phyloP scores from a whole-genome alignment of 1,139 yeast genomes.

The Scheffersomyces illinoinensis region DNA sequence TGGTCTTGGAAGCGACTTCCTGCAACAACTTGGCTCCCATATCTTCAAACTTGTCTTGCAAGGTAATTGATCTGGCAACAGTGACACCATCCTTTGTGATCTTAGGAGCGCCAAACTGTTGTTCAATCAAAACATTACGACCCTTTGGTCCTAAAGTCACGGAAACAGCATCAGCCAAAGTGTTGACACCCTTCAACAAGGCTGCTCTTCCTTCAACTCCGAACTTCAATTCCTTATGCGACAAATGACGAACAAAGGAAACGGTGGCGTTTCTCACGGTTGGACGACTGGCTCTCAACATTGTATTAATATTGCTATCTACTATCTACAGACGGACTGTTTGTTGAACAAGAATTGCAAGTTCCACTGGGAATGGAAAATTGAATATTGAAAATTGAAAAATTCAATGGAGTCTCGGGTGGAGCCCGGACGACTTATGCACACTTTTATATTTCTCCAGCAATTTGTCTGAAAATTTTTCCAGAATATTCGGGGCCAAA shows the following conservation, averaged over 20 bases:
- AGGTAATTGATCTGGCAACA: slow-evolving; percentile 85
- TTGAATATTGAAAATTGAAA: not conserved
- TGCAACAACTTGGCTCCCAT: slow-evolving; percentile 95
- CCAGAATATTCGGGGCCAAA: not conserved
- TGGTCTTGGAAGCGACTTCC: slow-evolving; percentile 98
- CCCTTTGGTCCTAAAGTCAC: slow-evolving; percentile 99
- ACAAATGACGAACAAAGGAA: slow-evolving; percentile 54
- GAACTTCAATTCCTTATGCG: slow-evolving; percentile 95
- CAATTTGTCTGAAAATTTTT: not conserved
- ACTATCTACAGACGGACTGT: not conserved
- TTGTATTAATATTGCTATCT: slow-evolving; percentile 14
- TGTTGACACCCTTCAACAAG: slow-evolving; percentile 90
- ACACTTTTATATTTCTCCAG: not conserved
- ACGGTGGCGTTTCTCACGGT: slow-evolving; percentile 38
- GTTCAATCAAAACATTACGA: slow-evolving; percentile 95
- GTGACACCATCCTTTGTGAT: slow-evolving; percentile 99
- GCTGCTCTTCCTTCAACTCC: slow-evolving; percentile 99
- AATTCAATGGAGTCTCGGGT: not conserved
- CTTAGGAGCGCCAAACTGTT: slow-evolving; percentile 95
- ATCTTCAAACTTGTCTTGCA: slow-evolving; percentile 94
- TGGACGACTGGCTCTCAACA: slow-evolving; percentile 62
- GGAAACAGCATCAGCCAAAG: slow-evolving; percentile 94
- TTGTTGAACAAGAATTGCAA: not conserved
- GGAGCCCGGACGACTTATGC: not conserved
- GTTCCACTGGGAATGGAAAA: not conserved